Evolutionary conservation across 495 filamentous ascomycete species (phyloP).

Genomic region (Polyplosphaeria fusca): DNA sequence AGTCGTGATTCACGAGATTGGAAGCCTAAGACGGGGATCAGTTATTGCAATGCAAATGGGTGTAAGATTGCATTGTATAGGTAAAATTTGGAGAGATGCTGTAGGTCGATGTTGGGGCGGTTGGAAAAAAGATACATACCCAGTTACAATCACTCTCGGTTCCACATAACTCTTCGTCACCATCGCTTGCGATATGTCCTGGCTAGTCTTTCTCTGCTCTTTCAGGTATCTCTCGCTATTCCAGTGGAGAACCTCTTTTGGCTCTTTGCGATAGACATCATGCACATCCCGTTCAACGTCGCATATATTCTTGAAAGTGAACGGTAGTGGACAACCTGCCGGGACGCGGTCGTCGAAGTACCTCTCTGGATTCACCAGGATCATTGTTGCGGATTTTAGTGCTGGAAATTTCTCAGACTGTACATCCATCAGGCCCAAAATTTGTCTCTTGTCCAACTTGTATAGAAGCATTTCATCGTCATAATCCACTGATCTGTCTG

Average conservation of each 20-base stretch:
- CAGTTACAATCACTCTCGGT: too few relatives aligned
- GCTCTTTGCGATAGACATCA: background rate
- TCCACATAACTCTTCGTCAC: too few relatives aligned
- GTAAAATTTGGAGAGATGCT: too few relatives aligned
- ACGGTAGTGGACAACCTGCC: background rate
- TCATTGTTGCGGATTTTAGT: background rate
- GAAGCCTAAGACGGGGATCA: slow-evolving; percentile 26
- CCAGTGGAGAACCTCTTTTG: background rate
- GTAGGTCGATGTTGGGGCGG: too few relatives aligned
- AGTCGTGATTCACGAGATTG: slow-evolving; percentile 16
- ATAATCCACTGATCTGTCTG: background rate
- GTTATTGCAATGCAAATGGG: slow-evolving; percentile 29
- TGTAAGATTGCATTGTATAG: slow-evolving; percentile 5
- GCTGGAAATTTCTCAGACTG: background rate
- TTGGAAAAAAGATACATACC: too few relatives aligned
- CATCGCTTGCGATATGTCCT: too few relatives aligned
- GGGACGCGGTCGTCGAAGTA: background rate
- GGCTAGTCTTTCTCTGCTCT: background rate
- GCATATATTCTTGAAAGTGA: background rate
- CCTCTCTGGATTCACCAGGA: background rate
- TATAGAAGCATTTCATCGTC: background rate
- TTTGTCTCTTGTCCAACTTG: background rate
- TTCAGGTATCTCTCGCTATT: background rate
- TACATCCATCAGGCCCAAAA: background rate
- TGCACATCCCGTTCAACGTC: background rate